A percentile compares a stretch with the other conserved stretches of the same genome.
phyloP scores from a whole-genome alignment of 164 flowering plant genomes.

The Stephania yunnanensis region DNA sequence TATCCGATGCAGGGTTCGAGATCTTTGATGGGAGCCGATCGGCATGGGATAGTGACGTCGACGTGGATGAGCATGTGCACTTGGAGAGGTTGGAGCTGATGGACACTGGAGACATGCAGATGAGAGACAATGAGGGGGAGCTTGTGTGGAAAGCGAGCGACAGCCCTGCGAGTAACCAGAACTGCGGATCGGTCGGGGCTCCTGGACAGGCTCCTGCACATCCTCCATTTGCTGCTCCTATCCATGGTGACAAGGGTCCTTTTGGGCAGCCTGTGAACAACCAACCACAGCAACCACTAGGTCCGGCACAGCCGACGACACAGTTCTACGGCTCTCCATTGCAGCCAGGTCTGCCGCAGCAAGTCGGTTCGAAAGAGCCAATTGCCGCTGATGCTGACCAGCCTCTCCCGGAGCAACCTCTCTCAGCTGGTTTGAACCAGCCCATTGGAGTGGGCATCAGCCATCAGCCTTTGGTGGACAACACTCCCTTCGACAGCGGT shows the following conservation, averaged over 20 bases:
- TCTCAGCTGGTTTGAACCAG: not conserved
- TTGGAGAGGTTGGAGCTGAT: conserved; percentile 31
- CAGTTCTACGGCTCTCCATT: not conserved
- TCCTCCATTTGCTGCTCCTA: conserved; percentile 35
- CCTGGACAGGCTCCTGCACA: conserved; percentile 26
- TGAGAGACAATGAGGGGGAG: conserved; percentile 32
- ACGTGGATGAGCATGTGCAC: conserved; percentile 18
- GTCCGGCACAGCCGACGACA: not conserved
- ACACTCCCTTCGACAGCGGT: conserved; percentile 37
- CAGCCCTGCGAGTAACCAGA: conserved; percentile 25
- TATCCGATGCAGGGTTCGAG: conserved; percentile 39
- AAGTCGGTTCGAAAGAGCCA: too few species aligned
- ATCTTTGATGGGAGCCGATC: conserved; percentile 36
- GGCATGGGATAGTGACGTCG: conserved; percentile 33
- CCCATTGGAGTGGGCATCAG: conserved; percentile 15
- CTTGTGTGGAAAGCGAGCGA: conserved; percentile 37
- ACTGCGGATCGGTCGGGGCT: conserved; percentile 34
- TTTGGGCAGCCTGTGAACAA: conserved; percentile 22
- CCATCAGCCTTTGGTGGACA: conserved; percentile 30
- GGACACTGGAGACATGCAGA: conserved; percentile 38
- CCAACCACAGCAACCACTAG: conserved; percentile 7
- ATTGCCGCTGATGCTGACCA: not conserved
- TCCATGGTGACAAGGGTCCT: conserved; percentile 17
- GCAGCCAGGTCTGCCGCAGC: not conserved
- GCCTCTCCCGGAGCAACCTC: not conserved